Evolutionary conservation across 1,284 basidiomycete species (phyloP), one percentile per base, ranked within the genome.

Genomic region (Pseudozyma tsukubaensis): DNA sequence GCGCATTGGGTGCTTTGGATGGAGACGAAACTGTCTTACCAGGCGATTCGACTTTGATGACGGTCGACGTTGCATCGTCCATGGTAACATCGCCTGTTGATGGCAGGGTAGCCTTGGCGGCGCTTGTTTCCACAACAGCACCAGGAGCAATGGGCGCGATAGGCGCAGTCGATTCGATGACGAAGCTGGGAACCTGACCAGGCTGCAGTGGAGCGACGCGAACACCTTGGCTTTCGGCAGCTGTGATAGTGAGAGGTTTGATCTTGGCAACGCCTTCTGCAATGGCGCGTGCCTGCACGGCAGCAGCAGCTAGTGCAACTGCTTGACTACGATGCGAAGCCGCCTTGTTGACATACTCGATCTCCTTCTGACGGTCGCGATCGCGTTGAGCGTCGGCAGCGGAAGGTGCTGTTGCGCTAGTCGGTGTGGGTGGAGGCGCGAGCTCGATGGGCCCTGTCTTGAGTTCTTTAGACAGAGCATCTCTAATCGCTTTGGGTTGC

Each of bases 171-270:
- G 71, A 60, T 24, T 73, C 59, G 40, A 73, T 73, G 58, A 68
- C 61, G 36, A 73, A 73, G 50, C 71, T 73, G 9, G 71, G 71
- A 10, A 73, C 71, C 43, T 73, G 71, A 42, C 71, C 71, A 14
- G 71, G 71, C 57, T 68, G 60, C 14, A 73, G 59, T 9, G 71
- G 71, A 48, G 71, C 71, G 7, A 73, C 65, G 24, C 65, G 65
- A 11, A 73, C 71, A 14, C 71, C 71, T 18, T 73, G 71, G 14
- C 42, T 63, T 34, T 73, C 57, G 29, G 72, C 62, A 10, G 67
- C 58, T 8, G 67, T 55, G 45, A 74, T 59, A 37, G 67, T 74
- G 34, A 74, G 67, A 14, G 72, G 72, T 13, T 60, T 66, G 59
- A 74, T 74, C 53, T 68, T 64, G 13, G 59, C 63, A 10, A 64